A percentile compares a stretch with the other conserved stretches of the same genome.
Conservation (phyloP, 495 filamentous ascomycete genomes). For the Penicillium waksmanii region DNA sequence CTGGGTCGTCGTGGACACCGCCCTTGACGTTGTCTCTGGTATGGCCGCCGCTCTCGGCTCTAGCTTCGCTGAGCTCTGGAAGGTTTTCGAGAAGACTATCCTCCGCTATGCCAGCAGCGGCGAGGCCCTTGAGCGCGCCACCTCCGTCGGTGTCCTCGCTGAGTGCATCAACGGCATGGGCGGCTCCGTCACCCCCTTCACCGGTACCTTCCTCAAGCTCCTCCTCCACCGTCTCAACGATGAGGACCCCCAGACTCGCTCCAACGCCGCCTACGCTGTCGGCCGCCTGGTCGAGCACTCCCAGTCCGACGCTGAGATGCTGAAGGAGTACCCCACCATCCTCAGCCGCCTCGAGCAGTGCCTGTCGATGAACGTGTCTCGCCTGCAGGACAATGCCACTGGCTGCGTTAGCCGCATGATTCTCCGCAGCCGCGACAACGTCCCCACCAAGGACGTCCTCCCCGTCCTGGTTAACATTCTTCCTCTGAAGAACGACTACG, state of each 20-base stretch:
- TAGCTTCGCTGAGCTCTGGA: conserved; percentile 85
- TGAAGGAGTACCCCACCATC: conserved; percentile 75
- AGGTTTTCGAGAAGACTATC: conserved; percentile 87
- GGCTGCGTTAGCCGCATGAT: conserved; percentile 95
- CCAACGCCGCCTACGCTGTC: conserved; percentile 89
- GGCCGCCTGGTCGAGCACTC: conserved; percentile 84
- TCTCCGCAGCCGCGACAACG: conserved; percentile 72
- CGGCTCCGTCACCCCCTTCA: conserved; percentile 73
- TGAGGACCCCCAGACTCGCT: conserved; percentile 89
- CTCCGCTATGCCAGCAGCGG: conserved; percentile 83
- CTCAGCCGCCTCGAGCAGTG: conserved; percentile 82
- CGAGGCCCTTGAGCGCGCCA: conserved; percentile 83
- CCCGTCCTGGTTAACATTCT: conserved; percentile 78
- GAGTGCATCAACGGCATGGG: conserved; percentile 91
- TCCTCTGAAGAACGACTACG: conserved; percentile 90
- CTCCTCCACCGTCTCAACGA: conserved; percentile 86
- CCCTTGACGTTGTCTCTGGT: conserved; percentile 83
- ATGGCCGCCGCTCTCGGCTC: conserved; percentile 80
- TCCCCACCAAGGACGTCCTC: conserved; percentile 80
- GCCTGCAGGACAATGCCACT: conserved; percentile 89
- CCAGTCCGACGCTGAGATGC: conserved; percentile 67
- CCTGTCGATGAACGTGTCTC: conserved; percentile 71
- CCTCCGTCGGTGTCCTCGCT: conserved; percentile 87
- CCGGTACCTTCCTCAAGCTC: conserved; percentile 72
- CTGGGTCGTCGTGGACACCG: conserved; percentile 94